Evolutionary conservation across 2,329 filamentous ascomycete genomes (phyloP), one percentile per base, ranked within the genome.

Genomic region (Cladophialophora yegresii): DNA sequence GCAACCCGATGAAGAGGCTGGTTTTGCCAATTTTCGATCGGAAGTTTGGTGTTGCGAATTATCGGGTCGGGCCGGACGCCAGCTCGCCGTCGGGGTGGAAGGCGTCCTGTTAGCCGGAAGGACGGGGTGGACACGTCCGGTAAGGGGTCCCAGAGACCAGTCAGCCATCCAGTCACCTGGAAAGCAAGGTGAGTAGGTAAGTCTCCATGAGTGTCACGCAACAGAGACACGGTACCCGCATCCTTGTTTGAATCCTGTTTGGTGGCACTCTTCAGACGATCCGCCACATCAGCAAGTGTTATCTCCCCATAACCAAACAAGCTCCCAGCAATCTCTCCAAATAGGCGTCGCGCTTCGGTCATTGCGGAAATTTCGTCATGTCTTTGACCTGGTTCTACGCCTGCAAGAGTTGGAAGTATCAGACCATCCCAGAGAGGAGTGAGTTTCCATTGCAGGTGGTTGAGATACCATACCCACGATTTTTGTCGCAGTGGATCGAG

Each of bases 71-170:
- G 47, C 0, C 47, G 47, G 22, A 50, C 12, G 22, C 47, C 47
- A 12, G 47, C 47, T 50, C 47, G 47, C 20, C 47, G 47, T 5
- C 47, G 47, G 9, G 47, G 47, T 28, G 47, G 47, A 10, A 50
- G 47, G 22, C 20, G 9, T 5, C 47, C 47, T 28, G 47, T 23
- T 9, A 50, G 23, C 28, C 26, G 56, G 22, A 47, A 30, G 12
- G n/a, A 49, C 8, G 43, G 26, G 22, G 7, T 26, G 33, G 56
- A 33, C n/a, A 54, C 32, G 13, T 30, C 28, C 16, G 45, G 30
- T 8, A 55, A 20, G 8, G 59, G 59, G 16, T 61, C 59, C 59
- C 59, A 61, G 16, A 61, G n/a, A n/a, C 30, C 30, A n/a, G 59
- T 54, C 28, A 61, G 26, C 59, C 59, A 61, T 6, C 59, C 59